Percentiles rank a stretch among this genome's conserved stretches.
These are phyloP conservation scores for Gossypium stocksii DNA, from an alignment of 345 rosid species.

Conservation along the genomic window DNA sequence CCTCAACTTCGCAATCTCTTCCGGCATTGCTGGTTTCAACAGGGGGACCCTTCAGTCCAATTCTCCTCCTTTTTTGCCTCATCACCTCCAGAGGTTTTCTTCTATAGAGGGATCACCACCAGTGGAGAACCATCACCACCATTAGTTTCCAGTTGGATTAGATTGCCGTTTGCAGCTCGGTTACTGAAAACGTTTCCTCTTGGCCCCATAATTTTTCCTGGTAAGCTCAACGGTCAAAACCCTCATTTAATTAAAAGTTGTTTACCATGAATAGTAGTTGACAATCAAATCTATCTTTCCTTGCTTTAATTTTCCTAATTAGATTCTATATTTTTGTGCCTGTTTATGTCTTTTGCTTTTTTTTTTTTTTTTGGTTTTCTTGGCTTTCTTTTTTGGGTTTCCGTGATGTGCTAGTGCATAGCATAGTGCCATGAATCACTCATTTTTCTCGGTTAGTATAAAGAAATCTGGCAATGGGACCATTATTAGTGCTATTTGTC, in stretches of 20 bases:
- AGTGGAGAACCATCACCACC: slow-evolving; percentile 59
- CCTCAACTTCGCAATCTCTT: slow-evolving; percentile 76
- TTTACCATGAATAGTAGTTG: background rate
- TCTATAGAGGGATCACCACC: slow-evolving; percentile 53
- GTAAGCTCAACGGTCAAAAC: slow-evolving; percentile 29
- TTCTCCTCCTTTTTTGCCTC: slow-evolving; percentile 62
- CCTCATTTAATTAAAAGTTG: background rate
- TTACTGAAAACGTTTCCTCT: slow-evolving; percentile 17
- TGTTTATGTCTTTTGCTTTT: background rate
- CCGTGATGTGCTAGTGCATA: slow-evolving; percentile 18
- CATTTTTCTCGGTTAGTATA: slow-evolving; percentile 41
- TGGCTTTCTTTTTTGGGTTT: slow-evolving; percentile 24
- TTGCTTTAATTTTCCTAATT: background rate
- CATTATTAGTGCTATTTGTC: slow-evolving; percentile 16
- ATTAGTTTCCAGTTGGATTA: slow-evolving; percentile 61
- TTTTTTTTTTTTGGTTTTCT: background rate
- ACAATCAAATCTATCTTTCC: background rate
- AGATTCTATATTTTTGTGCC: background rate
- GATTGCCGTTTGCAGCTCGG: slow-evolving; percentile 61
- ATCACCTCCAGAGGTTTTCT: slow-evolving; percentile 66
- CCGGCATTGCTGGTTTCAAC: slow-evolving; percentile 79
- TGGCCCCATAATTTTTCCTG: slow-evolving; percentile 33
- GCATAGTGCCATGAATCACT: slow-evolving; percentile 20
- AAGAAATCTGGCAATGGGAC: slow-evolving; percentile 27
- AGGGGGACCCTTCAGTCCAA: slow-evolving; percentile 99